Conservation (phyloP, 345 rosid species). For the Gossypium sturtianum region DNA sequence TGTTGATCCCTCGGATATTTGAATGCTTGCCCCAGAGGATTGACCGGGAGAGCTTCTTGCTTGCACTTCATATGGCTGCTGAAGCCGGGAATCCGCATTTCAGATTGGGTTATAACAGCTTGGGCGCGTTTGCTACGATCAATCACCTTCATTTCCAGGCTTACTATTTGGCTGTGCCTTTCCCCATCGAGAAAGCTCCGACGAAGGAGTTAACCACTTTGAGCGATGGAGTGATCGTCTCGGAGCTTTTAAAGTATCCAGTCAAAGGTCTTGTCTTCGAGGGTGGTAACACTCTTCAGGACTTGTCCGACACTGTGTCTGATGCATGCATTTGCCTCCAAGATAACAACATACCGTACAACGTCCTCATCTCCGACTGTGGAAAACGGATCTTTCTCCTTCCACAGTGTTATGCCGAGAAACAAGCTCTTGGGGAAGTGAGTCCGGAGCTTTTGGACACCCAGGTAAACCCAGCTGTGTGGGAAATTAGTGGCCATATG, state of each 20-base stretch:
- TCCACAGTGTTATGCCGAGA: slow-evolving; percentile 99
- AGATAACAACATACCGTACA: slow-evolving; percentile 82
- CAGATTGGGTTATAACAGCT: slow-evolving; percentile 91
- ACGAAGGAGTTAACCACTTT: slow-evolving; percentile 44
- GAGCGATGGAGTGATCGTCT: slow-evolving; percentile 49
- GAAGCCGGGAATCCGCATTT: slow-evolving; percentile 81
- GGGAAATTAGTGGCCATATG: slow-evolving; percentile 98
- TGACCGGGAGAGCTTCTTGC: slow-evolving; percentile 75
- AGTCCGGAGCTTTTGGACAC: slow-evolving; percentile 74
- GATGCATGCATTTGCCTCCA: slow-evolving; percentile 81
- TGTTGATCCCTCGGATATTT: slow-evolving; percentile 74
- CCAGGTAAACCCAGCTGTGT: slow-evolving; percentile 97
- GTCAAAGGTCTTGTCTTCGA: slow-evolving; percentile 84
- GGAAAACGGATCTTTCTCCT: slow-evolving; percentile 72
- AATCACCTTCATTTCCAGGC: slow-evolving; percentile 99
- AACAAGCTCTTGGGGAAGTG: slow-evolving; percentile 93
- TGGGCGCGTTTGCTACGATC: slow-evolving; percentile 97
- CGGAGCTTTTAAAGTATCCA: slow-evolving; percentile 65
- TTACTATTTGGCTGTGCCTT: slow-evolving; percentile 67
- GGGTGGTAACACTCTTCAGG: slow-evolving; percentile 58
- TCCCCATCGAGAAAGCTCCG: slow-evolving; percentile 84
- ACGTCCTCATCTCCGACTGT: slow-evolving; percentile 71
- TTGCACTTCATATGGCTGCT: slow-evolving; percentile 74
- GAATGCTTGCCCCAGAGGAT: slow-evolving; percentile 96
- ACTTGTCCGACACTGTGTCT: slow-evolving; percentile 51